Evolutionary conservation across 495 filamentous ascomycete genomes (phyloP), one percentile per base, ranked within the genome.

Genomic region (Penicillium longicatenatum): DNA sequence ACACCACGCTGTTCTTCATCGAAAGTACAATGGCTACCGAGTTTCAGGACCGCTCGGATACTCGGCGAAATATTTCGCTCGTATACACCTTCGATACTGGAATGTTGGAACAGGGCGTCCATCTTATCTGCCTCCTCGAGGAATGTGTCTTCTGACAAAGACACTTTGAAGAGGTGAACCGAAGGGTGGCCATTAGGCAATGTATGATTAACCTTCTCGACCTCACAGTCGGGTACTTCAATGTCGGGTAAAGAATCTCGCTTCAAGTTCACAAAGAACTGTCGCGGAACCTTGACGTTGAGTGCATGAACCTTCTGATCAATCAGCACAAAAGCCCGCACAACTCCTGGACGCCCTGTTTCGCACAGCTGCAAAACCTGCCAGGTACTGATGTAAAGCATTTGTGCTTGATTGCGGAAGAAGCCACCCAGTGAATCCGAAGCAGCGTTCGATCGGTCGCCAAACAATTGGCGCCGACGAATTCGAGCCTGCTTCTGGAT

Each of bases 121-220:
- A 99, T 86, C 67, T 94, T 93, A 46, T 91, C 84, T 0, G 87
- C 77, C 65, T 98, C 90, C 43, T 84, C 82, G 37, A 97, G 82
- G 70, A 92, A 99, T 4, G 88, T 81, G 43, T 94, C 89, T 68
- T 99, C 94, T 0, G 91, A 81, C 70, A 99, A 86, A 1, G 86
- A 90, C 48, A 99, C 80, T 72, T 93, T 95, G 81, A 97, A 98
- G 10, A 99, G 79, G 75, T 98, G 90, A 16, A 90, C 87, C 1
- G 93, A 97, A 7, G 90, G 87, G 72, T 98, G 94, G 7, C 94
- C 94, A 70, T 99, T 99, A 21, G 94, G 94, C 9, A 99, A 74
- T 4, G 90, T 94, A 69, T 95, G 90, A 59, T 84, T 89, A 62
- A 95, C 92, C 65, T 96, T 97, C 67, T 98, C 91, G 16, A 91